Conservation (phyloP, 129 eudicot genomes). For the Dittrichia graveolens region DNA sequence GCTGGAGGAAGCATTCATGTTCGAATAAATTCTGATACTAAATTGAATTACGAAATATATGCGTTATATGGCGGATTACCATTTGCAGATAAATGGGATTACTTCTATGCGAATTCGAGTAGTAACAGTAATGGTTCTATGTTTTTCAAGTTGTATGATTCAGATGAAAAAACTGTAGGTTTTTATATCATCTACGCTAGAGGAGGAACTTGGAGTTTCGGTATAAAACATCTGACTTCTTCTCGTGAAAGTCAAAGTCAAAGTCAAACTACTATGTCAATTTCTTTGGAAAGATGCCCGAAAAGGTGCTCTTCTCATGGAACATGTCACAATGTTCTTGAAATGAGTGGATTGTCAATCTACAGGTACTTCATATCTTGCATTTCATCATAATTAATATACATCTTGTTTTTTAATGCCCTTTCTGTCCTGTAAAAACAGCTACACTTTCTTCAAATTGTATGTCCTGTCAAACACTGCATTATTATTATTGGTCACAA, state of each 20-base stretch:
- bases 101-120: constrained; percentile 59
- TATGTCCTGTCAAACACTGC: not conserved
- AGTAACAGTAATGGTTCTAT: constrained; percentile 66
- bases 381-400: not conserved
- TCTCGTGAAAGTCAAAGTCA: constrained; percentile 32
- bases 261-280: constrained; percentile 51
- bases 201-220: constrained; percentile 86
- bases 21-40: constrained; percentile 44
- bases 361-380: constrained; percentile 58
- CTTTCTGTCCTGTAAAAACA: not conserved
- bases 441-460: not conserved
- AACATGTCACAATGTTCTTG: constrained; percentile 55
- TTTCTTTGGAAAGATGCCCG: constrained; percentile 81
- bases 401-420: constrained; percentile 11
- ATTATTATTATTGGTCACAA: not conserved
- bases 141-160: constrained; percentile 69
- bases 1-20: constrained; percentile 73
- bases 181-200: constrained; percentile 67
- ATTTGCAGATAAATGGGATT: constrained; percentile 62
- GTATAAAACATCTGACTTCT: constrained; percentile 50
- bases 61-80: constrained; percentile 79
- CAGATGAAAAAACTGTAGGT: constrained; percentile 48
- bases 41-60: constrained; percentile 54
- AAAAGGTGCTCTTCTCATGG: constrained; percentile 79
- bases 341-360: constrained; percentile 60